A percentile compares a stretch with the other conserved stretches of the same genome.
Evolutionary conservation across 345 rosid species (phyloP).

Genomic region (Erucastrum elatum): DNA sequence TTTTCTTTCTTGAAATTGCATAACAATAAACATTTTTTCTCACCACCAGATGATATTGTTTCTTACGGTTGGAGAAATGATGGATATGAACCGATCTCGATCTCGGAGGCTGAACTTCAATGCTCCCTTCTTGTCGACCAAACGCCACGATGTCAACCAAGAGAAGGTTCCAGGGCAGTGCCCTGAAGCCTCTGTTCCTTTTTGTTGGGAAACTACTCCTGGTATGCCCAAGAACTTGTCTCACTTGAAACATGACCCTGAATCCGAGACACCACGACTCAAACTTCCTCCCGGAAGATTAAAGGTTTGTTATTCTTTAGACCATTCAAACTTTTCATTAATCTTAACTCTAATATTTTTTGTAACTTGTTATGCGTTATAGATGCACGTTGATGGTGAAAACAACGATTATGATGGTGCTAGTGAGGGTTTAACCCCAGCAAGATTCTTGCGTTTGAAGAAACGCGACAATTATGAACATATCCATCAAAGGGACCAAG

Average conservation of each 20-base stretch:
- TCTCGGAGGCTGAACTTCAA: conserved; percentile 65
- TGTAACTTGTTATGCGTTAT: conserved; percentile 4
- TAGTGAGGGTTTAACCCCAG: conserved; percentile 44
- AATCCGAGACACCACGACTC: conserved; percentile 59
- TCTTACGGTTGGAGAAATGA: conserved; percentile 29
- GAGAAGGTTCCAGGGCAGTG: conserved; percentile 31
- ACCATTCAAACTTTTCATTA: not conserved
- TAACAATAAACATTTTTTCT: not conserved
- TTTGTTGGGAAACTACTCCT: conserved; percentile 85
- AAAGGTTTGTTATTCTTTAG: conserved; percentile 35
- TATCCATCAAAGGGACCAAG: conserved; percentile 10
- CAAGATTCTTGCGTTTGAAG: conserved; percentile 24
- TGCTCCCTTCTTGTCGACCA: conserved; percentile 69
- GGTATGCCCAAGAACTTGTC: conserved; percentile 63
- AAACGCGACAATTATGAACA: conserved; percentile 18
- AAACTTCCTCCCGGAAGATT: conserved; percentile 65
- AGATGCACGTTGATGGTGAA: conserved; percentile 45
- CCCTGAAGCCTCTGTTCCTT: conserved; percentile 54
- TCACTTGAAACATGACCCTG: conserved; percentile 29
- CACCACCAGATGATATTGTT: conserved; percentile 20
- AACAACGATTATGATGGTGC: conserved; percentile 28
- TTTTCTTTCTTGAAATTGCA: not conserved
- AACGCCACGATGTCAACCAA: conserved; percentile 43
- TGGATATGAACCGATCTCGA: conserved; percentile 44
- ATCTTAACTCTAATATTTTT: not conserved